Percentiles rank a stretch among this genome's conserved stretches.
Evolutionary conservation across 495 filamentous ascomycete species (phyloP).

Genomic region (Penicillium atrosanguineum): DNA sequence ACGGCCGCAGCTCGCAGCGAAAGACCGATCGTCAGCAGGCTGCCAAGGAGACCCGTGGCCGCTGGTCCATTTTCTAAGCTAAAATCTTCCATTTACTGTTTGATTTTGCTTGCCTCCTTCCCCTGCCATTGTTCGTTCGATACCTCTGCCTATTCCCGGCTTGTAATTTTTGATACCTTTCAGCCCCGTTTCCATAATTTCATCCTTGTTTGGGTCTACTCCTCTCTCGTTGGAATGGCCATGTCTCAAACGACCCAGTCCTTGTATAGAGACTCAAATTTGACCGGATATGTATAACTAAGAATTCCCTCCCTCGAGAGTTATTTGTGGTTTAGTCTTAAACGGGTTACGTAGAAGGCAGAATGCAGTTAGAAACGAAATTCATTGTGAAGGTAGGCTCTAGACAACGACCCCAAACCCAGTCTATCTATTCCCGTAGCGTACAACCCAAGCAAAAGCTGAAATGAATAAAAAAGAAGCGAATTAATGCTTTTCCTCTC

Average conservation of each 20-base stretch:
- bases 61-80: constrained; percentile 43
- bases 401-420: constrained; percentile 16
- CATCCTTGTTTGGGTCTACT: constrained; percentile 5
- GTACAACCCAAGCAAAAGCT: constrained; percentile 12
- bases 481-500: constrained; percentile 27
- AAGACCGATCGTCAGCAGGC: constrained; percentile 27
- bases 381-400: constrained; percentile 9
- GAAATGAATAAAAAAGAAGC: constrained; percentile 8
- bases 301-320: not conserved
- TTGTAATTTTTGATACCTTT: constrained; percentile 5
- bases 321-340: not conserved
- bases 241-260: constrained; percentile 6
- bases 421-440: constrained; percentile 22
- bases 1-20: constrained; percentile 45
- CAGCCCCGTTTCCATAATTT: constrained; percentile 8
- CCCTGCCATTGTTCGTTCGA: constrained; percentile 6
- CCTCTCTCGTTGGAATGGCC: constrained; percentile 3
- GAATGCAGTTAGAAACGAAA: constrained; percentile 1
- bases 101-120: constrained; percentile 4
- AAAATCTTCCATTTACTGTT: constrained; percentile 1
- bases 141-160: constrained; percentile 10
- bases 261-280: constrained; percentile 14
- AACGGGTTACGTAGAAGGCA: not conserved
- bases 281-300: not conserved
- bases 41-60: constrained; percentile 32